Percentiles rank a stretch among this genome's conserved stretches.
These are phyloP conservation scores for Kazachstania sp. DNA, from an alignment of 1,139 yeast genomes.

Conservation along the genomic window DNA sequence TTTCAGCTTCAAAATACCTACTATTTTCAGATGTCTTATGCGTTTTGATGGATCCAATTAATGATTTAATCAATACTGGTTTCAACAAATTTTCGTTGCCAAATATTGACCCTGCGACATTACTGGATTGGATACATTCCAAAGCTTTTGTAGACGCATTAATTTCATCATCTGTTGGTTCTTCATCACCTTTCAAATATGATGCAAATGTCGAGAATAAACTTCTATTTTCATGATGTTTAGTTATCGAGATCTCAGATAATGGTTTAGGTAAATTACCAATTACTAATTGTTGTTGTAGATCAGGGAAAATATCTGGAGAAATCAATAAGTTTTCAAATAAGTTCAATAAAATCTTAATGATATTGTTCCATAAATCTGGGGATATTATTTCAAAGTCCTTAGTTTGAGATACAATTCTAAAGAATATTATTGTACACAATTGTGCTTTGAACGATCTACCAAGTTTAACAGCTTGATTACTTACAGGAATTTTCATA, in stretches of 20 bases:
- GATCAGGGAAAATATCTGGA: conserved; percentile 57
- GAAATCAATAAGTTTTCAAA: conserved; percentile 66
- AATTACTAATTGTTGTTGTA: conserved; percentile 48
- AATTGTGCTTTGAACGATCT: conserved; percentile 86
- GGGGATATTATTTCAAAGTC: conserved; percentile 27
- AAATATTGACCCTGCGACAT: conserved; percentile 35
- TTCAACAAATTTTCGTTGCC: conserved; percentile 22
- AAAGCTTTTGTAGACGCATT: conserved; percentile 75
- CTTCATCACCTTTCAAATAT: conserved; percentile 87
- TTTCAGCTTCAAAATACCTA: conserved; percentile 46
- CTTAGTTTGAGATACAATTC: conserved; percentile 57
- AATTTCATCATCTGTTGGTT: conserved; percentile 87
- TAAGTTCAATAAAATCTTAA: conserved; percentile 54
- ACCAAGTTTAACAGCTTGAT: conserved; percentile 76
- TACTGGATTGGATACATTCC: conserved; percentile 63
- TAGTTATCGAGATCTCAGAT: conserved; percentile 57
- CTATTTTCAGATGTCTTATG: conserved; percentile 30
- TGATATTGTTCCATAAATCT: conserved; percentile 49
- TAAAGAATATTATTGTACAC: conserved; percentile 75
- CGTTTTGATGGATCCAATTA: conserved; percentile 28
- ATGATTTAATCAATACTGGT: conserved; percentile 27
- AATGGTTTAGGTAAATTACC: conserved; percentile 50
- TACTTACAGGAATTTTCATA: conserved; percentile 66
- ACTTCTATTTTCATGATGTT: conserved; percentile 59
- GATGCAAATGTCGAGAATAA: conserved; percentile 85